Percentiles rank a stretch among this genome's conserved stretches.
phyloP scores from a whole-genome alignment of 2,329 filamentous ascomycete species.

The Coniochaeta pulveracea region DNA sequence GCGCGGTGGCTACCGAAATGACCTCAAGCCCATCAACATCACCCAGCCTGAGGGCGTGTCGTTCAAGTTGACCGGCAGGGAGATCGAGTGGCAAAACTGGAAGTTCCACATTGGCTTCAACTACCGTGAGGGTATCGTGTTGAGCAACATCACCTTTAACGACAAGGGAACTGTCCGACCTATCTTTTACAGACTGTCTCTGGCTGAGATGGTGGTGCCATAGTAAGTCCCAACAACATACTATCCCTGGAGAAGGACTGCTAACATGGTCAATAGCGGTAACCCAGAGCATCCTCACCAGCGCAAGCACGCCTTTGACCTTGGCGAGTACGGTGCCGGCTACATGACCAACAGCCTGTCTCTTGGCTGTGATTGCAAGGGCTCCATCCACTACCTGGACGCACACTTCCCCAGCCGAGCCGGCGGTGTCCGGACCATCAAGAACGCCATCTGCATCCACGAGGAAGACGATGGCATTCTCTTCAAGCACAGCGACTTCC shows the following conservation, averaged over 20 bases:
- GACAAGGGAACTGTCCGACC: slow-evolving; percentile 69
- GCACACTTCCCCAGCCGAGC: slow-evolving; percentile 71
- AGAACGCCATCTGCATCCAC: slow-evolving; percentile 92
- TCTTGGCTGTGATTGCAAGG: slow-evolving; percentile 78
- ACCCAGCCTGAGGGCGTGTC: slow-evolving; percentile 73
- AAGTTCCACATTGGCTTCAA: slow-evolving; percentile 90
- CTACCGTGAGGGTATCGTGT: slow-evolving; percentile 81
- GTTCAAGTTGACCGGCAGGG: slow-evolving; percentile 64
- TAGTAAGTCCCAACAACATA: slow-evolving; percentile 34
- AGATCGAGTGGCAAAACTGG: slow-evolving; percentile 87
- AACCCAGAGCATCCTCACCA: slow-evolving; percentile 74
- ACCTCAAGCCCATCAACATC: slow-evolving; percentile 70
- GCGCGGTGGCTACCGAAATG: slow-evolving; percentile 57
- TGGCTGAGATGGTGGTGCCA: slow-evolving; percentile 90
- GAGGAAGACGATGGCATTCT: slow-evolving; percentile 87
- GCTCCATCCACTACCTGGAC: slow-evolving; percentile 83
- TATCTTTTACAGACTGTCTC: slow-evolving; percentile 78
- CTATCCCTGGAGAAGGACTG: slow-evolving; percentile 5
- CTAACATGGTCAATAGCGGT: slow-evolving; percentile 29
- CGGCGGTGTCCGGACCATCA: slow-evolving; percentile 68
- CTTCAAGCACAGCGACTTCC: slow-evolving; percentile 92
- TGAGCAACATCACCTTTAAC: slow-evolving; percentile 83
- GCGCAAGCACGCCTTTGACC: slow-evolving; percentile 70
- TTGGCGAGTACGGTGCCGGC: slow-evolving; percentile 71
- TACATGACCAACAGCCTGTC: slow-evolving; percentile 75